Conservation (phyloP, 257 asterid genomes). For the Przewalskia tangutica region DNA sequence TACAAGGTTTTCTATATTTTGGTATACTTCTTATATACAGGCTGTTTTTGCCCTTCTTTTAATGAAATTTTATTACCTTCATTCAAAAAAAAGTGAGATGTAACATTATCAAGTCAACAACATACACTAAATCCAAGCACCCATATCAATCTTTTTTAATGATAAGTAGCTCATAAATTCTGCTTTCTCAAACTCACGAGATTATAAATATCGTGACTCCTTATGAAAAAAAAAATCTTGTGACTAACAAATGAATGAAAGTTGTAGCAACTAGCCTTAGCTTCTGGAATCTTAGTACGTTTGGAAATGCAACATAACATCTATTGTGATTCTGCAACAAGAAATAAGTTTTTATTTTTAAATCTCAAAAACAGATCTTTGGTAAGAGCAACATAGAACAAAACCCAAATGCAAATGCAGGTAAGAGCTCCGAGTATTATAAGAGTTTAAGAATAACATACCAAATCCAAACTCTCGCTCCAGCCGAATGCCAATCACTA, state of each 20-base stretch:
- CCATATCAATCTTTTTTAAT: not conserved
- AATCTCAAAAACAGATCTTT: not conserved
- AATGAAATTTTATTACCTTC: not conserved
- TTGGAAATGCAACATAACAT: not conserved
- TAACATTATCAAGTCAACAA: not conserved
- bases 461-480: constrained; percentile 92
- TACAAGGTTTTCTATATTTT: not conserved
- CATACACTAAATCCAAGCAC: not conserved
- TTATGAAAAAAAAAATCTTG: not conserved
- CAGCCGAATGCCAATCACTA: constrained; percentile 75
- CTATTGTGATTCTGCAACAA: not conserved
- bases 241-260: not conserved
- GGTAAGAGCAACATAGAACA: not conserved
- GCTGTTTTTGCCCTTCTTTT: not conserved
- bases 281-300: not conserved
- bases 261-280: not conserved
- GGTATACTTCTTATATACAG: not conserved
- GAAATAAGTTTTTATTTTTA: not conserved
- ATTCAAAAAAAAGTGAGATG: not conserved
- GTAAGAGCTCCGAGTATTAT: not conserved
- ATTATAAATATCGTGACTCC: not conserved
- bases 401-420: not conserved
- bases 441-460: constrained; percentile 12
- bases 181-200: not conserved
- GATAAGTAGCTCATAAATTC: not conserved